Percentiles rank a stretch among this genome's conserved stretches.
These are phyloP conservation scores for Irpex rosettiformis DNA, from an alignment of 1,284 basidiomycete species.

Conservation along the genomic window DNA sequence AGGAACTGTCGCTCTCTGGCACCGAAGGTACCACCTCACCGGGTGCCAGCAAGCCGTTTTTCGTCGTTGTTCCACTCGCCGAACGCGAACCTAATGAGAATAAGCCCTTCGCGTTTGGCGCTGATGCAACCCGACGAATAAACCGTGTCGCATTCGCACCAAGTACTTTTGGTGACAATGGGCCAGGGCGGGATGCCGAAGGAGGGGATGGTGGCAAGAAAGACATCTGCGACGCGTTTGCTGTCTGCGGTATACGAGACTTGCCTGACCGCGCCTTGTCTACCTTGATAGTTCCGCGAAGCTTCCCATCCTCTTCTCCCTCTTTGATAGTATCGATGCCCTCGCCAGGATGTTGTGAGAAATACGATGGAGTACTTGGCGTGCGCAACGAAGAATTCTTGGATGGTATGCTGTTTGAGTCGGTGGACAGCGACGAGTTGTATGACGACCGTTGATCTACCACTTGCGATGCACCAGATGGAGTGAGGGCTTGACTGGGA, in stretches of 20 bases:
- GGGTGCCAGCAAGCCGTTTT: conserved; percentile 77
- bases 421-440: conserved; percentile 69
- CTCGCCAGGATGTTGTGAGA: conserved; percentile 19
- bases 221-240: conserved; percentile 34
- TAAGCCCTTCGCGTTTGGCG: conserved; percentile 92
- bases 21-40: conserved; percentile 50
- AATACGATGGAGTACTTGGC: conserved; percentile 30
- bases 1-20: conserved; percentile 55
- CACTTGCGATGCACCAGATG: conserved; percentile 42
- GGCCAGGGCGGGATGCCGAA: conserved; percentile 35
- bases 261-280: conserved; percentile 34
- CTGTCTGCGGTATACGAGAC: conserved; percentile 28
- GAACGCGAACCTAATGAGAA: conserved; percentile 61
- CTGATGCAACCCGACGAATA: conserved; percentile 92
- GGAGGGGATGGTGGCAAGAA: conserved; percentile 32
- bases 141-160: conserved; percentile 76
- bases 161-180: conserved; percentile 61
- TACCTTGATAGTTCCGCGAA: conserved; percentile 24
- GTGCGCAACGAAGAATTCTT: conserved; percentile 24
- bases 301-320: conserved; percentile 24
- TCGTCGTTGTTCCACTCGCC: conserved; percentile 46
- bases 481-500: conserved; percentile 46
- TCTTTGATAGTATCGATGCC: conserved; percentile 12
- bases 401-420: conserved; percentile 45
- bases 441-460: conserved; percentile 62